Conservation (phyloP, 306 rosid species). For the barrel medic (Medicago truncatula) region MtrunA17r5.0-ANR NC_053042.1:6832001-6832500, state of each 20-base stretch:
- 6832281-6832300: constrained; percentile 80
- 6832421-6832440: constrained; percentile 74
- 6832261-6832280: constrained; percentile 83
- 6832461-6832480: constrained; percentile 72
- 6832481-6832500: constrained; percentile 79
- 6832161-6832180: constrained; percentile 96
- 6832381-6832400: constrained; percentile 70
- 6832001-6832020: constrained; percentile 86
- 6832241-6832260: constrained; percentile 84
- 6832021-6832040: constrained; percentile 88
- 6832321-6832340: constrained; percentile 64
- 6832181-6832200: constrained; percentile 84
- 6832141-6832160: constrained; percentile 78
- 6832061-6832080: constrained; percentile 95
- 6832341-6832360: constrained; percentile 79
- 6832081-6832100: constrained; percentile 92
- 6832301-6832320: constrained; percentile 81
- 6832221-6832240: constrained; percentile 88
- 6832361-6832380: constrained; percentile 75
- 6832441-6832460: constrained; percentile 75
- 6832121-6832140: constrained; percentile 84
- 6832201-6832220: constrained; percentile 87
- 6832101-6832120: constrained; percentile 95
- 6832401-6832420: constrained; percentile 75
- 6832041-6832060: constrained; percentile 90